Evolutionary conservation across 192 early-diverging fungal species (phyloP), one percentile per base, ranked within the genome.

Genomic region (Podila clonocystis): DNA sequence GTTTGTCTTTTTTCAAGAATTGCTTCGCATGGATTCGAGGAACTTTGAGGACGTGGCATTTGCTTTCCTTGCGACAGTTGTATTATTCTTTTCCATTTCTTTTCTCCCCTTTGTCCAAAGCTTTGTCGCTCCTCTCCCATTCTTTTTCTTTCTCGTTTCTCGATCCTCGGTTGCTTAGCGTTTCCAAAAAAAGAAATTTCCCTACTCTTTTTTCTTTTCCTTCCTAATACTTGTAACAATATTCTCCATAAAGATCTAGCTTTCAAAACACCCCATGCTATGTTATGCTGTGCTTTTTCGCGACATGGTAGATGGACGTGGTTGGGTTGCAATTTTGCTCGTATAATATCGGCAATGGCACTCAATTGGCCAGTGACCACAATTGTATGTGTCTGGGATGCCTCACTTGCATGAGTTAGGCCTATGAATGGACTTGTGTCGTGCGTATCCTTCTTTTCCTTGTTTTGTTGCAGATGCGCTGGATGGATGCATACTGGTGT

Each of bases 221-320:
- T 63, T 61, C 8, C 52, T 55, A 55, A 55, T 61, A 19, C 77
- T 73, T 80, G 77, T 80, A 80, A 63, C 77, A 80, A 80, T 68
- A 80, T 62, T 34, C 22, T 63, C 34, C 17, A 72, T 45, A 66
- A 70, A 62, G 66, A 60, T 72, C 29, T 55, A 31, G 58, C 52
- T 52, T 48, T 48, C 60, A 62, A 70, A 72, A 68, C 58, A 57
- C 9, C 64, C 60, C 55, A 52, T 65, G 26, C 58, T 11, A 31
- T 50, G 45, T 28, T 55, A 5, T 24, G 22, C 52, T 24, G 8
- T 55, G n/a, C 0, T 17, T 55, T 26, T 24, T 7, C 6, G 24
- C 0, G 20, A 20, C 19, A 22, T 22, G 52, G 22, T 55, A 7
- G 52, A 12, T 24, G 52, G 52, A 55, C n/a, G 26, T 55, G 52